Evolutionary conservation across 495 filamentous ascomycete species (phyloP).

Genomic region (Aspergillus indologenus): DNA sequence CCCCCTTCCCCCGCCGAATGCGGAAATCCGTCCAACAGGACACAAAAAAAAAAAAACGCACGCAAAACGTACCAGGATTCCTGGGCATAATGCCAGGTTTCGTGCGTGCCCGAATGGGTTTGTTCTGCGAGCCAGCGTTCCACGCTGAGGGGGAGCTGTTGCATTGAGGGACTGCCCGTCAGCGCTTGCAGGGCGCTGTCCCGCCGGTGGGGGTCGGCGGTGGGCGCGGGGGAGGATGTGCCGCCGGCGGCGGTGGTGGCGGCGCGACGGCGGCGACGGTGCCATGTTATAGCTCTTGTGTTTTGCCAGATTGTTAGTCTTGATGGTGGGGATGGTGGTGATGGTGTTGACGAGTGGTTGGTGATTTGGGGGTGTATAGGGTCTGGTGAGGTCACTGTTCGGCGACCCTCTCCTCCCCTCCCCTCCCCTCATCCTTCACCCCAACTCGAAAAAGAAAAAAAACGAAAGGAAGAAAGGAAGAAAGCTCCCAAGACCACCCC

Average conservation of each 20-base stretch:
- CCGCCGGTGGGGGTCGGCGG: background rate
- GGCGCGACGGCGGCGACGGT: constrained; percentile 22
- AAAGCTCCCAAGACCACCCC: background rate
- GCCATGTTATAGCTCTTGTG: constrained; percentile 28
- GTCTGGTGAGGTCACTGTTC: no score
- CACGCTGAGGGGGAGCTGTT: constrained; percentile 18
- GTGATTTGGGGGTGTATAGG: no score
- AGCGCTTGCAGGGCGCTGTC: constrained; percentile 15
- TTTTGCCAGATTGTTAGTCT: background rate
- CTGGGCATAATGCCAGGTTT: constrained; percentile 21
- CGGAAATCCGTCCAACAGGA: no score
- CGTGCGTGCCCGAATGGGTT: constrained; percentile 14
- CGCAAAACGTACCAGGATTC: constrained; percentile 33
- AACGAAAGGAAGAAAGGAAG: background rate
- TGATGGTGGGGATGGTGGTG: no score
- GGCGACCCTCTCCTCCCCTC: no score
- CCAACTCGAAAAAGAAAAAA: no score
- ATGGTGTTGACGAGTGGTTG: no score
- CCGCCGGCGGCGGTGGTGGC: background rate
- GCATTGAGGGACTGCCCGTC: constrained; percentile 18
- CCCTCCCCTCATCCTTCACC: no score
- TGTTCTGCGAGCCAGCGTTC: constrained; percentile 33
- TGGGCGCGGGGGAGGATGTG: no score
- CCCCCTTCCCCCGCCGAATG: no score
- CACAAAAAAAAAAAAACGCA: no score